Evolutionary conservation across 192 early-diverging fungal species (phyloP), one percentile per base, ranked within the genome.

Genomic region (Linnemannia exigua): DNA sequence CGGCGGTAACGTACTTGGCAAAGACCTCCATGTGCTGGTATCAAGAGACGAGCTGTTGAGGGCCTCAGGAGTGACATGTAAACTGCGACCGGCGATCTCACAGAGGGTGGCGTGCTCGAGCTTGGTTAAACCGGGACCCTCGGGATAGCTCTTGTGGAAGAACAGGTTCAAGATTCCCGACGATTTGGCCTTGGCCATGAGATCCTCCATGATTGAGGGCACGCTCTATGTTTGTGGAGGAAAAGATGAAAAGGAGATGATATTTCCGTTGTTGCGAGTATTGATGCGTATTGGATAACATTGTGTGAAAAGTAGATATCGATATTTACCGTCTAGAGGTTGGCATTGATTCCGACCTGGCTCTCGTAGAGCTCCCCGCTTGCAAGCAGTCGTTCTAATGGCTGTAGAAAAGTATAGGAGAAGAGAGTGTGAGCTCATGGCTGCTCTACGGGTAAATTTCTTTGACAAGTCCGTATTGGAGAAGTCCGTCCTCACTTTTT

Each of bases 21-120:
- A 99, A 93, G 54, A 99, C 96, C 86, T 99, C 97, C 97, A 99
- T 99, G 91, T 99, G 75, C 98, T 97, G 12, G 98, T 98, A 81
- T 99, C 98, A 19, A 97, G 97, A 20, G 97, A 96, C 54, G 93
- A 90, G 88, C 96, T 96, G 94, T 98, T 98, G 90, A 92, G 92
- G 31, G 96, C 96, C 84, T 98, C 97, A 61, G 98, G 95, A 22
- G 97, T 97, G 33, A 98, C 76, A 37, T 82, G 88, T 28, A 93
- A 88, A 48, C 89, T 95, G 61, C 93, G 93, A 38, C 98, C 98
- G 79, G 95, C 95, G 74, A 96, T 79, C 84, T 98, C 97, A 76
- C 96, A 96, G 76, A 99, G 92, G 46, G 95, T 87, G 15, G 95
- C 95, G 88, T 99, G 98, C 84, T 99, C 98, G 70, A 98, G 90